Evolutionary conservation across 306 rosid species (phyloP).

Genomic region (Cicer pinnatifidum): DNA sequence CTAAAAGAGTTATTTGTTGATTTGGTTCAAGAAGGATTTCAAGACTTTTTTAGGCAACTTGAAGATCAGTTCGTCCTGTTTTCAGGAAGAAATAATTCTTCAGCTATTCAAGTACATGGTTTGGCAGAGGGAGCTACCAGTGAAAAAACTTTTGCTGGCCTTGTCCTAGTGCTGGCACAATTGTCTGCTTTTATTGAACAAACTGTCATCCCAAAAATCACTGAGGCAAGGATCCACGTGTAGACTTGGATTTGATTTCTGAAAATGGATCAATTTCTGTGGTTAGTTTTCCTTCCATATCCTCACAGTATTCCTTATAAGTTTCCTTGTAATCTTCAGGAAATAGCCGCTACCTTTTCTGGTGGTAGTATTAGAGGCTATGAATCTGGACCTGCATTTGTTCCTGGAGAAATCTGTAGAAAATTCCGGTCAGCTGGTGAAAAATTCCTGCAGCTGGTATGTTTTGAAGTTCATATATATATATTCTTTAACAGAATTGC

Average conservation of each 20-base stretch:
- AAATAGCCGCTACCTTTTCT: slow-evolving; percentile 84
- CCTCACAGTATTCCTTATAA: slow-evolving; percentile 41
- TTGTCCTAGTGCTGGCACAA: slow-evolving; percentile 85
- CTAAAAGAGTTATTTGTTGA: slow-evolving; percentile 66
- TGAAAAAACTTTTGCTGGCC: slow-evolving; percentile 77
- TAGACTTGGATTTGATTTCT: slow-evolving; percentile 35
- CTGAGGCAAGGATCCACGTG: slow-evolving; percentile 69
- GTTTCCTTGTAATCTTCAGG: slow-evolving; percentile 62
- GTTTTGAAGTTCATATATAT: slow-evolving; percentile 39
- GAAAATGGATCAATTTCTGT: slow-evolving; percentile 38
- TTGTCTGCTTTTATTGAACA: slow-evolving; percentile 86
- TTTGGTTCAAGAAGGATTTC: slow-evolving; percentile 97
- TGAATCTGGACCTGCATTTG: slow-evolving; percentile 83
- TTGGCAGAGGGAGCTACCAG: slow-evolving; percentile 66
- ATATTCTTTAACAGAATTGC: slow-evolving; percentile 38
- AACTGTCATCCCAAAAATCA: slow-evolving; percentile 83
- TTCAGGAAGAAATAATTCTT: slow-evolving; percentile 66
- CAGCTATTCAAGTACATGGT: slow-evolving; percentile 60
- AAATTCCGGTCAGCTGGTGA: slow-evolving; percentile 80
- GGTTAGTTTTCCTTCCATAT: slow-evolving; percentile 38
- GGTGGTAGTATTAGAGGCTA: slow-evolving; percentile 76
- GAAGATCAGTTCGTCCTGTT: slow-evolving; percentile 68
- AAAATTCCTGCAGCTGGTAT: slow-evolving; percentile 83
- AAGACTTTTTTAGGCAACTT: slow-evolving; percentile 76
- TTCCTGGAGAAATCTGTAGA: slow-evolving; percentile 84